phyloP scores from a whole-genome alignment of 2,329 filamentous ascomycete genomes.

The Aspergillus ochraceus region DNA sequence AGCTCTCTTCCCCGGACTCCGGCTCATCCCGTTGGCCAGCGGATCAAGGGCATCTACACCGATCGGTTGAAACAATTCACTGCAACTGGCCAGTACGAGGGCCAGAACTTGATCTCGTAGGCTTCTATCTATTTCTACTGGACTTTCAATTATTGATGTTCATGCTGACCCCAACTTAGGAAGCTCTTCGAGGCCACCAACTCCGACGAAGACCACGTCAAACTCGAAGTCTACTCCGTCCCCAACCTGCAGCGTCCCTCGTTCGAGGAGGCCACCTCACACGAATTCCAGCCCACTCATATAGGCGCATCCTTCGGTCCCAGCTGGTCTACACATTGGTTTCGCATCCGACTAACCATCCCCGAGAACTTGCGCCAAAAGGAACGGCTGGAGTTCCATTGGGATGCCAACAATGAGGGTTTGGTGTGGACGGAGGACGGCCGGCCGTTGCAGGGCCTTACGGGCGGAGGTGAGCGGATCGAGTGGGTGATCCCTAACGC shows the following conservation, averaged over 20 bases:
- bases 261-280: slow-evolving; percentile 78
- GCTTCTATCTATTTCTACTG: slow-evolving; percentile 26
- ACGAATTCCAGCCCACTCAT: slow-evolving; percentile 71
- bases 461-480: slow-evolving; percentile 80
- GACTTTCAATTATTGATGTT: slow-evolving; percentile 3
- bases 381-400: slow-evolving; percentile 88
- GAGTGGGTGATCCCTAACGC: slow-evolving; percentile 87
- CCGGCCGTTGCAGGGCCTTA: slow-evolving; percentile 86
- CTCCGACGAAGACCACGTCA: slow-evolving; percentile 73
- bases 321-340: slow-evolving; percentile 98
- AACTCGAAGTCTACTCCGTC: slow-evolving; percentile 82
- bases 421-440: slow-evolving; percentile 89
- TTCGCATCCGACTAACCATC: slow-evolving; percentile 77
- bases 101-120: slow-evolving; percentile 71
- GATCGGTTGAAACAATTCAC: slow-evolving; percentile 82
- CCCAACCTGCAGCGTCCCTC: slow-evolving; percentile 76
- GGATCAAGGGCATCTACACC: slow-evolving; percentile 82
- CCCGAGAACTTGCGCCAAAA: slow-evolving; percentile 72
- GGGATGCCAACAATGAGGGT: slow-evolving; percentile 95
- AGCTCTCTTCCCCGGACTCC: slow-evolving; percentile 52
- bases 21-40: slow-evolving; percentile 65
- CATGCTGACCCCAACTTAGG: slow-evolving; percentile 37
- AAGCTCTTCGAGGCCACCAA: slow-evolving; percentile 70
- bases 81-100: slow-evolving; percentile 72
- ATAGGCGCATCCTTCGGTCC: slow-evolving; percentile 84